These are phyloP conservation scores for Lasiodiplodia gonubiensis DNA, from an alignment of 2,329 filamentous ascomycete genomes.

Conservation along the genomic window DNA sequence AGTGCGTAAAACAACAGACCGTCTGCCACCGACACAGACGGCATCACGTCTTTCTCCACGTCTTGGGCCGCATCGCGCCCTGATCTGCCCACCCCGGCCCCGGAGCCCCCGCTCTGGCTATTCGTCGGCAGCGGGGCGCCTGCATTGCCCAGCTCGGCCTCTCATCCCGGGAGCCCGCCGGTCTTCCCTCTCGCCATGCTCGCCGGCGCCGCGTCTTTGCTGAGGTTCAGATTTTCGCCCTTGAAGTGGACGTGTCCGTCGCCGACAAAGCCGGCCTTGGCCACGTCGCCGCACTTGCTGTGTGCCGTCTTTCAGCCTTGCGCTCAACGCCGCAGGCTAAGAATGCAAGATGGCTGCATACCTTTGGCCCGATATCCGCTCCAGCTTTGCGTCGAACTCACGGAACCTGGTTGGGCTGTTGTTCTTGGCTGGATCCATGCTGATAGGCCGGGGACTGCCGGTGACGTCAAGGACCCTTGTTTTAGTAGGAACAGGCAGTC, in stretches of 20 bases:
- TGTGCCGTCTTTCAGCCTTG: constrained; percentile 2
- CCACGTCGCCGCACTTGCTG: not conserved
- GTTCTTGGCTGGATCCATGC: constrained; percentile 6
- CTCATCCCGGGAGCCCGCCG: constrained; percentile 4
- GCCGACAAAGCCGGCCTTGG: constrained; percentile 16
- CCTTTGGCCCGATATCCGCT: not conserved
- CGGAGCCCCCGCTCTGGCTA: constrained; percentile 5
- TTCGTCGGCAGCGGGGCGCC: constrained; percentile 22
- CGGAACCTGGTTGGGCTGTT: constrained; percentile 1
- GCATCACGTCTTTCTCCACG: constrained; percentile 8
- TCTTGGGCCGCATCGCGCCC: constrained; percentile 1
- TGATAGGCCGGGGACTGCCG: not conserved
- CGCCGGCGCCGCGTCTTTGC: not conserved
- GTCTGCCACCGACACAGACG: too few relatives aligned
- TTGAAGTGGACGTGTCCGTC: constrained; percentile 23
- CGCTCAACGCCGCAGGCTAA: not conserved
- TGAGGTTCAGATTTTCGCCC: not conserved
- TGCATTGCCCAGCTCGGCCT: not conserved
- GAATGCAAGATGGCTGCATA: not conserved
- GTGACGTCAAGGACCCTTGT: constrained; percentile 6
- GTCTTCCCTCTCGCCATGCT: not conserved
- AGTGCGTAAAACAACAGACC: not conserved
- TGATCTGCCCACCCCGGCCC: constrained; percentile 9
- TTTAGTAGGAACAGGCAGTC: not conserved
- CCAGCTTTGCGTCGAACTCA: constrained; percentile 10